Evolutionary conservation across 768 basidiomycete genomes (phyloP).

Genomic region (Clavulina sp.): DNA sequence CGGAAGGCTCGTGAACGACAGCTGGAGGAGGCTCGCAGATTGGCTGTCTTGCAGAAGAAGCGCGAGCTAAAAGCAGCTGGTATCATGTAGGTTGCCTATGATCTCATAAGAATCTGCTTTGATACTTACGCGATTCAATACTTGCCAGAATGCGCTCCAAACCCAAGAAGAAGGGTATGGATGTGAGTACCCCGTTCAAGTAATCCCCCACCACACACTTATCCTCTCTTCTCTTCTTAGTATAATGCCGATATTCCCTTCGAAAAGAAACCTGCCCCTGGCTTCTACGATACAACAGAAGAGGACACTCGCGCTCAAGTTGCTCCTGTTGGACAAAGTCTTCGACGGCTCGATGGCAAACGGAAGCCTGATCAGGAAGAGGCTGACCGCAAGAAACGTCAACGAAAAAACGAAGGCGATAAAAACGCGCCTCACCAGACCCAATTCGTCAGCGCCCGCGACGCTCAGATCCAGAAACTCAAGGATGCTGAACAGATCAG

Average conservation of each 20-base stretch:
- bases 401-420: constrained; percentile 60
- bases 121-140: constrained; percentile 2
- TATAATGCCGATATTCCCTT: constrained; percentile 98
- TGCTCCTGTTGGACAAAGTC: constrained; percentile 82
- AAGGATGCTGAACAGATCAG: constrained; percentile 96
- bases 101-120: not conserved
- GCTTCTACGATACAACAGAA: constrained; percentile 93
- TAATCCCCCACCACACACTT: not conserved
- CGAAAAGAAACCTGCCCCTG: constrained; percentile 87
- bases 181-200: constrained; percentile 33
- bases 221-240: constrained; percentile 23
- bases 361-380: constrained; percentile 89
- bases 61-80: constrained; percentile 95
- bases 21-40: constrained; percentile 82
- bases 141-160: constrained; percentile 70
- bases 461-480: constrained; percentile 93
- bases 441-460: constrained; percentile 91
- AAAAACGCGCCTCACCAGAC: constrained; percentile 38
- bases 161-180: constrained; percentile 95
- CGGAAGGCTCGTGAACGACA: constrained; percentile 96
- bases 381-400: constrained; percentile 79
- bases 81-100: constrained; percentile 48
- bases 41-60: constrained; percentile 95
- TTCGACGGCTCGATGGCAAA: constrained; percentile 89
- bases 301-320: constrained; percentile 73